Conservation (phyloP, 2,329 filamentous ascomycete species). For the Fusarium phyllophilum region DNA sequence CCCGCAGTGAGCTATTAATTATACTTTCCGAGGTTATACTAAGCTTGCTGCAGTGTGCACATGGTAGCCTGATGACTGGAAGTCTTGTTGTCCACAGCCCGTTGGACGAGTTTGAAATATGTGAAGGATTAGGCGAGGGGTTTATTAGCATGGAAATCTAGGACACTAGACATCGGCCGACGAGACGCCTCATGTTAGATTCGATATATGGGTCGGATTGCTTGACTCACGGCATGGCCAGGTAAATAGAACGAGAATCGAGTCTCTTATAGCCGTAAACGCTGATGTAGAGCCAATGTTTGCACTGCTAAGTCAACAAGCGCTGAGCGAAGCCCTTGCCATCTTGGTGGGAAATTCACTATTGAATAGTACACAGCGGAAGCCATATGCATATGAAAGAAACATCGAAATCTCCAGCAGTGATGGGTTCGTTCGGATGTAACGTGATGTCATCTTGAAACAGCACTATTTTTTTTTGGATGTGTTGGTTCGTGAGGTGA, state of each 20-base stretch:
- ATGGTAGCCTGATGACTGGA: background rate
- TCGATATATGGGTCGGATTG: background rate
- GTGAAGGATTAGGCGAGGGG: background rate
- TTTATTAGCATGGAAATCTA: background rate
- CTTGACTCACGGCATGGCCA: background rate
- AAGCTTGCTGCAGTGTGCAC: background rate
- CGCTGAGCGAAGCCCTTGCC: background rate
- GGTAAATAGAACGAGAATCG: background rate
- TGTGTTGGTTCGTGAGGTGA: slow-evolving; percentile 8
- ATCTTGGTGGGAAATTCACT: background rate
- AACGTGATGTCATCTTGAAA: background rate
- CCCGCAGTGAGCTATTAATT: background rate
- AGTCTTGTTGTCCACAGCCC: background rate
- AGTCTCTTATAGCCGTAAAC: background rate
- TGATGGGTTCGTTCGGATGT: background rate
- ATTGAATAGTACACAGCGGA: background rate
- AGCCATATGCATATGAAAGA: background rate
- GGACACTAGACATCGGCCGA: background rate
- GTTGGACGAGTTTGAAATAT: background rate
- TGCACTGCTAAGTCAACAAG: background rate
- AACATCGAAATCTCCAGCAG: background rate
- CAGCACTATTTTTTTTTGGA: background rate
- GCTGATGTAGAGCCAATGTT: background rate
- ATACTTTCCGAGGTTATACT: background rate
- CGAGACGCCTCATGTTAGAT: background rate